These are phyloP conservation scores for Ascochyta viciae-villosae DNA, from an alignment of 2,329 filamentous ascomycete genomes.

Conservation along the genomic window DNA sequence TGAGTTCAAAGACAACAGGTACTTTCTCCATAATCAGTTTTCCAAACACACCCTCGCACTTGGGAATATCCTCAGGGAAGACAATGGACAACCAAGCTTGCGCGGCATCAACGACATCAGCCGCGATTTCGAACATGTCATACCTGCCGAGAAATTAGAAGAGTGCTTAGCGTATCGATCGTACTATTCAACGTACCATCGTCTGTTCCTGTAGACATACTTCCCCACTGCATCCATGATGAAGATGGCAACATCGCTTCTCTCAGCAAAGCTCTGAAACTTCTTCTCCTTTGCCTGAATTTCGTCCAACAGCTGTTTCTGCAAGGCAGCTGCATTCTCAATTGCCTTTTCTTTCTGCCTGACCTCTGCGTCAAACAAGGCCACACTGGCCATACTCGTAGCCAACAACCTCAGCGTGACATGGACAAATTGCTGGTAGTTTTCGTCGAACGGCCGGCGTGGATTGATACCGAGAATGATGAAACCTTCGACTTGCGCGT, in stretches of 20 bases:
- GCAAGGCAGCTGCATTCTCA: slow-evolving; percentile 43
- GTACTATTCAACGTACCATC: slow-evolving; percentile 34
- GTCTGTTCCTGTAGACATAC: slow-evolving; percentile 51
- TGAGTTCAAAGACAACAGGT: slow-evolving; percentile 48
- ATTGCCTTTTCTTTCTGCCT: slow-evolving; percentile 45
- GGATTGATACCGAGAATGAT: slow-evolving; percentile 51
- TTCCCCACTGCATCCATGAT: slow-evolving; percentile 44
- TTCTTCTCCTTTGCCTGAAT: slow-evolving; percentile 40
- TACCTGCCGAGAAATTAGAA: slow-evolving; percentile 2
- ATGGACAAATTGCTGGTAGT: slow-evolving; percentile 49
- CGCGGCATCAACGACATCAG: slow-evolving; percentile 23
- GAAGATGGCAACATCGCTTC: slow-evolving; percentile 52
- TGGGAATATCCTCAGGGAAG: slow-evolving; percentile 46
- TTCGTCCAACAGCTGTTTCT: slow-evolving; percentile 46
- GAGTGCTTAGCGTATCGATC: not conserved
- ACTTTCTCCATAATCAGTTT: slow-evolving; percentile 41
- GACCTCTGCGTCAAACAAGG: slow-evolving; percentile 49
- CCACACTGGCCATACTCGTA: slow-evolving; percentile 50
- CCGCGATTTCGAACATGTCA: slow-evolving; percentile 40
- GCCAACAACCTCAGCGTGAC: slow-evolving; percentile 47
- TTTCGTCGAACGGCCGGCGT: slow-evolving; percentile 46
- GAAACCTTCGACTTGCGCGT: slow-evolving; percentile 46
- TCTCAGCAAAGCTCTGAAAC: slow-evolving; percentile 51
- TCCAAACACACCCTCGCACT: slow-evolving; percentile 41
- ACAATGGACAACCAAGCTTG: slow-evolving; percentile 32